Conservation (phyloP, 225 moss, liverwort and hornwort species). For the Pleurozium schreberi region DNA sequence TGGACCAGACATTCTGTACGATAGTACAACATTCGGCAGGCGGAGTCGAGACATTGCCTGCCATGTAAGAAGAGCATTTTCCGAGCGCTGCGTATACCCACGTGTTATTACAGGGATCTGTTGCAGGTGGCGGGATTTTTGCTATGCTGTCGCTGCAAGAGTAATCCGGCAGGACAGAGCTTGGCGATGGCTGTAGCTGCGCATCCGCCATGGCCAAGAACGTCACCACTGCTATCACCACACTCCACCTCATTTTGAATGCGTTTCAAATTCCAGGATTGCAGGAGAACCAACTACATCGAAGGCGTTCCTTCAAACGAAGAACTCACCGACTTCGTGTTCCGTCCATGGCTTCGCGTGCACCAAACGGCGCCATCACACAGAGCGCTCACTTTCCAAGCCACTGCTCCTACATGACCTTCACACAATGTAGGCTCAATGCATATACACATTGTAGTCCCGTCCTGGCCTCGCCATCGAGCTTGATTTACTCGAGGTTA, state of each 20-base stretch:
- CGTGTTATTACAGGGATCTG: not conserved
- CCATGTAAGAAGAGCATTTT: not conserved
- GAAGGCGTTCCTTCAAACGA: not conserved
- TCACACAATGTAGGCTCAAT: not conserved
- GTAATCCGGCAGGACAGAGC: not conserved
- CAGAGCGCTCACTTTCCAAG: not conserved
- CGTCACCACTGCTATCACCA: not conserved
- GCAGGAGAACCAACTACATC: not conserved
- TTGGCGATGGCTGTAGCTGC: not conserved
- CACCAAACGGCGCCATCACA: not conserved
- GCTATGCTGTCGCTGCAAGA: constrained; percentile 1
- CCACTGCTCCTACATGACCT: not conserved
- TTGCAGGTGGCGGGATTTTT: not conserved
- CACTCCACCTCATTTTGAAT: not conserved
- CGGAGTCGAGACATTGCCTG: not conserved
- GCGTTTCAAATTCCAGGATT: not conserved
- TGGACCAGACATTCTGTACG: not conserved
- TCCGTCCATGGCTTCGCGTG: not conserved
- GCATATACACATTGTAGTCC: not conserved
- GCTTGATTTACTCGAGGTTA: not conserved
- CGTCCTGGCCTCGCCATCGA: not conserved
- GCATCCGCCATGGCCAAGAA: not conserved
- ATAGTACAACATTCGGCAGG: constrained; percentile 4
- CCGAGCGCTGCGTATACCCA: not conserved
- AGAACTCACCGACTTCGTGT: not conserved